Evolutionary conservation across 257 asterid species (phyloP).

Genomic region (Scutellaria baicalensis): DNA sequence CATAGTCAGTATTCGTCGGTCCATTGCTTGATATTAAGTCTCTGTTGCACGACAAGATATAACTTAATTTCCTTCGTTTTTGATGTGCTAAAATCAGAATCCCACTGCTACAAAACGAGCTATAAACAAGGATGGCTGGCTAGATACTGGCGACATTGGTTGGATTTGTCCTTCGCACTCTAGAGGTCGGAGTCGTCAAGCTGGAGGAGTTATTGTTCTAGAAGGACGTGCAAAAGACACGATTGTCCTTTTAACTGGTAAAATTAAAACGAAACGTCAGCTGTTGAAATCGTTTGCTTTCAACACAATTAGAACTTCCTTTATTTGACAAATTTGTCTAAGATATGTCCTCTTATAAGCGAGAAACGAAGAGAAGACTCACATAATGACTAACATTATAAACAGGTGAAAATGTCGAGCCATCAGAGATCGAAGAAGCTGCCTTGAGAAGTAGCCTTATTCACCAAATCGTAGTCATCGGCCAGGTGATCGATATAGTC

Average conservation of each 20-base stretch:
- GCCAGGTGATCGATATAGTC: constrained; percentile 52
- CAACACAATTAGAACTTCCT: not conserved
- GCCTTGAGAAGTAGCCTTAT: constrained; percentile 76
- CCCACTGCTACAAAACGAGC: constrained; percentile 59
- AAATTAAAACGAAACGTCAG: not conserved
- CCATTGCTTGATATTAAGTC: not conserved
- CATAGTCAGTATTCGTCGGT: not conserved
- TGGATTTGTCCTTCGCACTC: constrained; percentile 84
- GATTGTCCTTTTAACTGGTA: constrained; percentile 91
- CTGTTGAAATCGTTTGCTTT: not conserved
- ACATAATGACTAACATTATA: not conserved
- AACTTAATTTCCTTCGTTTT: not conserved
- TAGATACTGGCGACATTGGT: constrained; percentile 86
- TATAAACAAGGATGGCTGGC: constrained; percentile 82
- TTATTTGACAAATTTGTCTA: no score
- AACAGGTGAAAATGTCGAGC: constrained; percentile 94
- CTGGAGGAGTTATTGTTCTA: constrained; percentile 77
- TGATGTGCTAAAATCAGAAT: constrained; percentile 39
- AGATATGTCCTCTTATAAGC: no score
- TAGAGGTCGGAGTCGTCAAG: constrained; percentile 67
- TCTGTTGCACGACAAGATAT: no score
- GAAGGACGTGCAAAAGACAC: constrained; percentile 98
- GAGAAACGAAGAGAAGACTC: no score
- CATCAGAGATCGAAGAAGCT: constrained; percentile 89
- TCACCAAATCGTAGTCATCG: constrained; percentile 80